These are phyloP conservation scores for Rhodosporidiobolus odoratus DNA, from an alignment of 768 basidiomycete species.

Conservation along the genomic window DNA sequence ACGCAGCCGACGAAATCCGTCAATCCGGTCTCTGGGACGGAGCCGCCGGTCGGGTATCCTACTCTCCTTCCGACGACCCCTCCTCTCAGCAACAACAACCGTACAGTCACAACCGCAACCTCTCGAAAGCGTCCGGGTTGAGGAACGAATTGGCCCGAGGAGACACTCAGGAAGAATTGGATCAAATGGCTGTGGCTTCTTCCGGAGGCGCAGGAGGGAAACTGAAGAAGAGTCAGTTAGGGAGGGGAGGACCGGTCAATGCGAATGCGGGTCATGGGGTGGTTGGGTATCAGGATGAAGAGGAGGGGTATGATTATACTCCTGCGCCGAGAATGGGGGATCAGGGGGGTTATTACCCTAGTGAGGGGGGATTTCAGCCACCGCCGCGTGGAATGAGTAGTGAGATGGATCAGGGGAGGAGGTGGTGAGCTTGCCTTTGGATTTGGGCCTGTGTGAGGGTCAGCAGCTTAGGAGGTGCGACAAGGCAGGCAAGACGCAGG, in stretches of 20 bases:
- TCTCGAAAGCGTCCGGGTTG: constrained; percentile 2
- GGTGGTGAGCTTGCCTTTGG: no score
- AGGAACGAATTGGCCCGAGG: constrained; percentile 21
- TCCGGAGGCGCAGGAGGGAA: background rate
- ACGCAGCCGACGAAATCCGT: constrained; percentile 34
- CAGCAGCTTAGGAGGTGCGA: no score
- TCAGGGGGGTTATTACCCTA: no score
- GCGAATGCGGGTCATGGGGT: constrained; percentile 1
- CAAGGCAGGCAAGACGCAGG: no score
- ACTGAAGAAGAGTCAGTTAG: background rate
- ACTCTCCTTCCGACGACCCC: constrained; percentile 4
- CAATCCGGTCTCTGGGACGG: constrained; percentile 36
- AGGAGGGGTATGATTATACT: constrained; percentile 1
- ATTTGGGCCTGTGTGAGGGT: no score
- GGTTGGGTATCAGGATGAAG: constrained; percentile 8
- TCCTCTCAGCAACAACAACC: background rate
- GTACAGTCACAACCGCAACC: background rate
- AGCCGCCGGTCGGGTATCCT: background rate
- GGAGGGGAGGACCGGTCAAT: no score
- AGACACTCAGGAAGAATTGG: background rate
- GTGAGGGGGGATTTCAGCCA: no score
- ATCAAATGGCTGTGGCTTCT: background rate
- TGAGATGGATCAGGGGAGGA: no score
- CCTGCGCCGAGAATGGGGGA: no score
- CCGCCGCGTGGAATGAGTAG: no score